phyloP scores from a whole-genome alignment of 805 yeast species.

The Kazachstania martiniae region DNA sequence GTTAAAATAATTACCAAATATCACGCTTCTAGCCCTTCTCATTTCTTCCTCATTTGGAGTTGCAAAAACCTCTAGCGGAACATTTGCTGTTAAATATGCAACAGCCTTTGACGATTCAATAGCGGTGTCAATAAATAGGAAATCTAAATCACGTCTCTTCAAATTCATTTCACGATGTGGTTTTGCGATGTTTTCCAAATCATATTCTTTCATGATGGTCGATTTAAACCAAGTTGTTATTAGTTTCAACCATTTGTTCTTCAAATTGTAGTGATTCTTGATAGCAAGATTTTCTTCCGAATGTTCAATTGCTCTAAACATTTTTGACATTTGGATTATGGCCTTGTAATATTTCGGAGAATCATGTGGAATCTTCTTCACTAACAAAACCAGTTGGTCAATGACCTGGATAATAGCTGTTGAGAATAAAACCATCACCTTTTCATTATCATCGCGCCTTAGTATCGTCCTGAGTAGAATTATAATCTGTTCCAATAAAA shows the following conservation, averaged over 20 bases:
- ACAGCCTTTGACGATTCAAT: conserved; percentile 52
- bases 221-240: conserved; percentile 45
- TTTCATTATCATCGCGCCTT: conserved; percentile 25
- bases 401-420: conserved; percentile 26
- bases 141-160: conserved; percentile 34
- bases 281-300: conserved; percentile 21
- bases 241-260: conserved; percentile 38
- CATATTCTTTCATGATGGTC: conserved; percentile 35
- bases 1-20: conserved; percentile 63
- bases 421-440: conserved; percentile 26
- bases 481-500: conserved; percentile 39
- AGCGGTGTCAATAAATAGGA: conserved; percentile 47
- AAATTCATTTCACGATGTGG: conserved; percentile 29
- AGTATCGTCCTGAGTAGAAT: conserved; percentile 34
- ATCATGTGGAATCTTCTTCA: conserved; percentile 16
- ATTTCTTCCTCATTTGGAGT: conserved; percentile 44
- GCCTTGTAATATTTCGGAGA: conserved; percentile 23
- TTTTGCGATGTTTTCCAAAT: conserved; percentile 21
- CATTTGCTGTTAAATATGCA: conserved; percentile 41
- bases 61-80: conserved; percentile 50
- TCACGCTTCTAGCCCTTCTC: conserved; percentile 43
- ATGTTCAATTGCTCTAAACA: conserved; percentile 23
- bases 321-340: conserved; percentile 26
- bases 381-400: conserved; percentile 22
- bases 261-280: conserved; percentile 35